A percentile compares a stretch with the other conserved stretches of the same genome.
phyloP scores from a whole-genome alignment of 768 basidiomycete species.

The Cystobasidium ongulense region DNA sequence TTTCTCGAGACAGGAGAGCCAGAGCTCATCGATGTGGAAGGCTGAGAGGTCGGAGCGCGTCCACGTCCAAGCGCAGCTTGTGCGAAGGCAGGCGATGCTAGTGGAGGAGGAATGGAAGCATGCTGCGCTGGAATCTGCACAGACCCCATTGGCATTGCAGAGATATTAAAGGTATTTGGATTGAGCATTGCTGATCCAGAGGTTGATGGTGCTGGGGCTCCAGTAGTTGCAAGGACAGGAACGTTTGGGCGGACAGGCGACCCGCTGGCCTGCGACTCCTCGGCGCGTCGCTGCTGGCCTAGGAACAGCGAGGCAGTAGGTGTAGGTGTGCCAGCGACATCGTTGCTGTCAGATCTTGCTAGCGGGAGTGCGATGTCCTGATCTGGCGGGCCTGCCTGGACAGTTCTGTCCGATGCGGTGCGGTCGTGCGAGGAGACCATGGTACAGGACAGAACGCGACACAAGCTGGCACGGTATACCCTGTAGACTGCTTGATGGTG shows the following conservation, averaged over 20 bases:
- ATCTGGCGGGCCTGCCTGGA: background rate
- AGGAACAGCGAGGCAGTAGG: conserved; percentile 13
- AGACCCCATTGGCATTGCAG: background rate
- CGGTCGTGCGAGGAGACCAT: background rate
- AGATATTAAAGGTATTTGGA: background rate
- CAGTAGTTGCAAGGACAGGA: background rate
- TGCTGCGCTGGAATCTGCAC: background rate
- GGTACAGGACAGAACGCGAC: too few species aligned
- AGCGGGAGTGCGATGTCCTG: background rate
- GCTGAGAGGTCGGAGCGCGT: conserved; percentile 14
- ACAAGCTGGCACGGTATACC: too few species aligned
- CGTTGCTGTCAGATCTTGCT: background rate
- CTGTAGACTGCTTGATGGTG: too few species aligned
- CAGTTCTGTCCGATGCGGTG: background rate
- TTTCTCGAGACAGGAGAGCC: background rate
- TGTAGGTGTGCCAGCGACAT: conserved; percentile 9
- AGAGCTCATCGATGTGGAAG: background rate
- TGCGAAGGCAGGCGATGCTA: background rate
- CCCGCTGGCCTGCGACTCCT: background rate
- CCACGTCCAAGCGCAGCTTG: conserved; percentile 23
- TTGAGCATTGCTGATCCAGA: background rate
- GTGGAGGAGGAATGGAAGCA: background rate
- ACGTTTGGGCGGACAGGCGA: background rate
- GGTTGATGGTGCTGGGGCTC: background rate
- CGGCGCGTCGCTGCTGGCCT: background rate